Evolutionary conservation across 768 basidiomycete species (phyloP).

Genomic region (Lactarius sanguifluus): DNA sequence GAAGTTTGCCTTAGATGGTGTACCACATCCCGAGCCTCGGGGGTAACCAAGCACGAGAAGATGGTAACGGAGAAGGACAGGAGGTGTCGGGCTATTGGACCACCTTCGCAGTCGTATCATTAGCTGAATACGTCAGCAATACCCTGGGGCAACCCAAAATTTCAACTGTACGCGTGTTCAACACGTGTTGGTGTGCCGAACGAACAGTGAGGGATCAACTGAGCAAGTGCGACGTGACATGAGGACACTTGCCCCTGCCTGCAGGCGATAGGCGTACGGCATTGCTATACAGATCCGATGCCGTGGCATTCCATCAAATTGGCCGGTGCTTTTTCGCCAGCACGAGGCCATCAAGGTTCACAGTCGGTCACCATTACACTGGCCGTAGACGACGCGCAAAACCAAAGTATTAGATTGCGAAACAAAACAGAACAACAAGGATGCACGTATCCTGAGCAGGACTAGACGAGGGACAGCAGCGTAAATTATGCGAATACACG

Average conservation of each 20-base stretch:
- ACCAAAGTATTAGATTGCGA: background rate
- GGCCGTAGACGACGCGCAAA: background rate
- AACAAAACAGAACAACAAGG: background rate
- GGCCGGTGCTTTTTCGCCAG: background rate
- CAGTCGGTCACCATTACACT: background rate
- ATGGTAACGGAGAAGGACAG: background rate
- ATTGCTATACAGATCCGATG: background rate
- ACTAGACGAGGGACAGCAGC: background rate
- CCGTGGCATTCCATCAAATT: background rate
- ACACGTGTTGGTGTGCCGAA: conserved; percentile 17
- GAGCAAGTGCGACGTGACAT: too few relatives aligned
- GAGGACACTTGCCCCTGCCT: background rate
- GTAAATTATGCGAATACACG: background rate
- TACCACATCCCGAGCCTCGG: background rate
- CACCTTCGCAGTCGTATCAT: background rate
- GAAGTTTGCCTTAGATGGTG: background rate
- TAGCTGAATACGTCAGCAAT: background rate
- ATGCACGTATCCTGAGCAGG: background rate
- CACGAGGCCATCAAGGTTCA: conserved; percentile 4
- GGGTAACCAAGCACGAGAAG: background rate
- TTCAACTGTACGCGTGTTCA: background rate
- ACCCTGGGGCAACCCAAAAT: background rate
- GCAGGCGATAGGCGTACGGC: background rate
- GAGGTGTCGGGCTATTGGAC: background rate
- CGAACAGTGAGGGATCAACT: conserved; percentile 1